phyloP scores from a whole-genome alignment of 169 alveolate species.

The Babesia divergens region DNA sequence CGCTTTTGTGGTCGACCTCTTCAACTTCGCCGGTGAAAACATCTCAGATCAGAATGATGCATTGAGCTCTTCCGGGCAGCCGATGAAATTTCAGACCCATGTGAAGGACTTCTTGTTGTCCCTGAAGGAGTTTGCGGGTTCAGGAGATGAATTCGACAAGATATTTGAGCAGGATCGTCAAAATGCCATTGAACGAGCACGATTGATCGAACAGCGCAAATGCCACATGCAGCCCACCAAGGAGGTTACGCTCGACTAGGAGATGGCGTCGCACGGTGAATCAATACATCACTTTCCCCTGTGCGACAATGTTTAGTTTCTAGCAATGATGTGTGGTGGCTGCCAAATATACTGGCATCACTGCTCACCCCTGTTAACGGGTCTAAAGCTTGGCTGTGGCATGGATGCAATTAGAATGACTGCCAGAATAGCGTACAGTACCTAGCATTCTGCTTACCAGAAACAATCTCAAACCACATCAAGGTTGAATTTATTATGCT shows the following conservation, averaged over 20 bases:
- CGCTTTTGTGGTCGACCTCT: slow-evolving; percentile 63
- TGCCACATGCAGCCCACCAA: slow-evolving; percentile 29
- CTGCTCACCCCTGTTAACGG: no score
- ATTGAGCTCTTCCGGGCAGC: slow-evolving; percentile 1
- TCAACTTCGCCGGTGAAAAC: slow-evolving; percentile 52
- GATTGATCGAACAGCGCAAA: slow-evolving; percentile 43
- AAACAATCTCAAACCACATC: no score
- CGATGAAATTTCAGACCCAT: slow-evolving; percentile 59
- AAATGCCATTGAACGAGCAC: slow-evolving; percentile 58
- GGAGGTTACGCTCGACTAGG: slow-evolving; percentile 58
- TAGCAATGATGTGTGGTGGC: no score
- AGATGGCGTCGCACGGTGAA: neutral
- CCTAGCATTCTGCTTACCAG: no score
- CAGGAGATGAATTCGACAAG: slow-evolving; percentile 51
- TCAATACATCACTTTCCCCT: neutral
- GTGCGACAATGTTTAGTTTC: slow-evolving; percentile 1
- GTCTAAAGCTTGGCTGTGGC: no score
- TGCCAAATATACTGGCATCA: no score
- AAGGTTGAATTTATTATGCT: no score
- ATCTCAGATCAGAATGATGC: slow-evolving; percentile 17
- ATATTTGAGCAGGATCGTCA: slow-evolving; percentile 58
- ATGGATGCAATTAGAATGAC: no score
- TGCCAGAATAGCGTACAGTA: no score
- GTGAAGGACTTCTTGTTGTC: slow-evolving; percentile 61
- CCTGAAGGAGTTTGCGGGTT: slow-evolving; percentile 64